Evolutionary conservation across 116 monocot genomes (phyloP), one percentile per base, ranked within the genome.

Genomic region (Trichopus zeylanicus): DNA sequence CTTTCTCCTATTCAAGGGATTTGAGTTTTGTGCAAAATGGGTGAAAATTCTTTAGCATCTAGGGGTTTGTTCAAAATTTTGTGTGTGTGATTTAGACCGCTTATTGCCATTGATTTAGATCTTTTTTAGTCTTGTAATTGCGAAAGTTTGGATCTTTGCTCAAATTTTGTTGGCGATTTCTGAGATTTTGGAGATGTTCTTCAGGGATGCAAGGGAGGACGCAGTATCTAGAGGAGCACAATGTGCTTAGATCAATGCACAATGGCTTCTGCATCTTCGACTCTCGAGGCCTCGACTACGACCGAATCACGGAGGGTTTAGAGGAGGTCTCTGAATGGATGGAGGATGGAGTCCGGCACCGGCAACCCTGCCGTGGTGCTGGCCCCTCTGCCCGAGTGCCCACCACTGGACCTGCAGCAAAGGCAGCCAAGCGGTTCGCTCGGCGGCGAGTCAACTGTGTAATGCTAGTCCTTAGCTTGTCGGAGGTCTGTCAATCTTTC

Each of bases 261-360:
- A 73, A 60, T 48, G 84, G 84, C 28, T 85, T 85, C 76, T 85
- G 84, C 65, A 70, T 85, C n/a, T 85, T 76, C 63, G 84, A 85
- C 42, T 76, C 84, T 4, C 67, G 59, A 15, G 84, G 84, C 7
- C 62, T 85, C 26, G 76, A 85, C 49, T 61, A 66, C 31, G 57
- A 57, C 30, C 47, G 26, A 7, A 12, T 59, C 32, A 37, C 16
- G 19, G 73, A 73, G 9, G 69, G 73, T n/a, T 61, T 84, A 4
- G 67, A 70, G 29, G 84, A 85, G 70, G 66, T 79, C 19, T 56
- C 68, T 3, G 67, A 64, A 5, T 85, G 84, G 84, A 66, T 85
- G 59, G 60, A 76, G 10, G 46, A 70, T 12, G 84, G 84, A 19
- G 73, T 85, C 26, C 84, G 79, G 19, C 84, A 85, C 51, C 84